Evolutionary conservation across 352 stramenopile species (phyloP), one percentile per base, ranked within the genome.

Genomic region (Phytophthora cajani): DNA sequence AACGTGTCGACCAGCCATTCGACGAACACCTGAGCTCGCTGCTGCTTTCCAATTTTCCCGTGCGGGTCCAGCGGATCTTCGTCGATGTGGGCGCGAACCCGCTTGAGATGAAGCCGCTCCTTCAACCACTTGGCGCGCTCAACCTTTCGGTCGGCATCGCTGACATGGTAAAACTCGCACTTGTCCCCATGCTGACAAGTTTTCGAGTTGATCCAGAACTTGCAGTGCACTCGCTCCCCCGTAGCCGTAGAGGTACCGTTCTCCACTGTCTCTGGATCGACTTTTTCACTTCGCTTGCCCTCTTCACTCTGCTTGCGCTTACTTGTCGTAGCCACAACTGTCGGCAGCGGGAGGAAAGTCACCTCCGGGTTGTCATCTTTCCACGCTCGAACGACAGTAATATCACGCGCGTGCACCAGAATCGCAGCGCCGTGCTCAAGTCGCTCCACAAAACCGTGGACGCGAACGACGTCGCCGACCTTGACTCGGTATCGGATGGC

Each of bases 201-300:
- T 25, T 80, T 82, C 33, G 87, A 91, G 71, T 93, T 95, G 73
- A 95, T 92, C 84, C 87, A 93, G 71, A 91, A 93, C 62, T 95
- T 93, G 77, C 88, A 93, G 42, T 90, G 81, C 33, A 67, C 55
- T 40, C 69, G 63, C 23, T 72, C 49, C 5, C 16, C 55, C 64
- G 23, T 3, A 67, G 25, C 23, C 44, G 6, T 30, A 38, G 2
- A 33, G 8, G 12, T 30, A 16, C 10, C 10, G 54, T 19, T 19
- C 19, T 54, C 21, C 12, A 40, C 40, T 14, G 16, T 10, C 7
- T 21, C 10, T 9, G 27, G 33, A 6, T 49, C 32, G 47, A n/a
- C 17, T 10, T 23, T 55, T n/a, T 58, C 42, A 10, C 56, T 38
- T 46, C 73, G 36, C 10, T 32, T 42, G 11, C 17, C 23, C 10